Percentiles rank a stretch among this genome's conserved stretches.
Conservation (phyloP, 2,329 filamentous ascomycete genomes). For the Ophiocordyceps camponoti-floridani region DNA sequence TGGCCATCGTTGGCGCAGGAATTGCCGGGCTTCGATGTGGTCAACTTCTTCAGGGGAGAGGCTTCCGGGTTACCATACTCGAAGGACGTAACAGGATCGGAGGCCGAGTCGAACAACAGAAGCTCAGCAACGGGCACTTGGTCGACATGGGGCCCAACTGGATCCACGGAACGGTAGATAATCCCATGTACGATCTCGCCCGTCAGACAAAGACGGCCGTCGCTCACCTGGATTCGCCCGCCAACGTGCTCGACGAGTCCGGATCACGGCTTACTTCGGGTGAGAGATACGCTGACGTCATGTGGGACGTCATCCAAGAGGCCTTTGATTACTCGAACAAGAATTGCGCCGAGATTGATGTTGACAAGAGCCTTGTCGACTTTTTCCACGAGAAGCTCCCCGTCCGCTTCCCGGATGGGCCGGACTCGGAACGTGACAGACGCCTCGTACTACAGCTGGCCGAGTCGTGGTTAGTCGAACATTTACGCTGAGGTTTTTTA, state of each 20-base stretch:
- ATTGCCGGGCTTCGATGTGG: constrained; percentile 55
- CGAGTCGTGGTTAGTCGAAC: constrained; percentile 32
- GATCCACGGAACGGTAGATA: constrained; percentile 58
- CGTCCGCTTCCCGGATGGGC: constrained; percentile 26
- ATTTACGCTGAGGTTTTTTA: no score
- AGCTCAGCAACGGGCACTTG: constrained; percentile 25
- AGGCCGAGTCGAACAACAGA: constrained; percentile 39
- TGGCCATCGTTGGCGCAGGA: constrained; percentile 54
- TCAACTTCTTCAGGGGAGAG: constrained; percentile 45
- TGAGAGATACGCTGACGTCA: constrained; percentile 27
- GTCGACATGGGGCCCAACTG: constrained; percentile 58
- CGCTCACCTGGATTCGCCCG: constrained; percentile 29
- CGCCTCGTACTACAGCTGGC: constrained; percentile 31
- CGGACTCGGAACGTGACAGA: constrained; percentile 21
- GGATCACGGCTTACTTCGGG: constrained; percentile 19
- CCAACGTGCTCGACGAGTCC: constrained; percentile 36
- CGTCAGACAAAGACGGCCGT: constrained; percentile 36
- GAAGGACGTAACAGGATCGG: constrained; percentile 51
- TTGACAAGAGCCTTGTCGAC: constrained; percentile 30
- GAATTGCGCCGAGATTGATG: constrained; percentile 27
- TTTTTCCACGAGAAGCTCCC: constrained; percentile 30
- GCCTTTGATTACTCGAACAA: constrained; percentile 51
- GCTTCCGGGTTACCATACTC: constrained; percentile 49
- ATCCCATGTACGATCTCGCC: constrained; percentile 51
- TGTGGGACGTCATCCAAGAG: constrained; percentile 51